Evolutionary conservation across 495 filamentous ascomycete genomes (phyloP).

Genomic region (Xylaria castorea): DNA sequence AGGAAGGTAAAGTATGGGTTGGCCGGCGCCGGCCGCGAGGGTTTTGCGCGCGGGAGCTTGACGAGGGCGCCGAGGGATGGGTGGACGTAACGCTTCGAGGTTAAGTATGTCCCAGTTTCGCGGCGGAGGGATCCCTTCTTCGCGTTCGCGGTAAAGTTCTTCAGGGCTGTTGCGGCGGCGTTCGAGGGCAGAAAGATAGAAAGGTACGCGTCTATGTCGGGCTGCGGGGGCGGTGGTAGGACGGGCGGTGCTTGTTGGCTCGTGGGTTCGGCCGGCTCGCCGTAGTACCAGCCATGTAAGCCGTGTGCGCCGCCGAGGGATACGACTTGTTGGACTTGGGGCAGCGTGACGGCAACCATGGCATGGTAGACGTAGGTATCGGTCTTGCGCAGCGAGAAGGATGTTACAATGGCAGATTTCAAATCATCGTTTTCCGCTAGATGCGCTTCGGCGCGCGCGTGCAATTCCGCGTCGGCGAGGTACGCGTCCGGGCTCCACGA

Average conservation of each 20-base stretch:
- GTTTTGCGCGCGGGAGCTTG: slow-evolving; percentile 49
- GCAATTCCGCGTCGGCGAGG: slow-evolving; percentile 32
- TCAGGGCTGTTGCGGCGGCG: slow-evolving; percentile 58
- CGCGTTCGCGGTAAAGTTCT: slow-evolving; percentile 60
- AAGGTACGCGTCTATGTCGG: slow-evolving; percentile 65
- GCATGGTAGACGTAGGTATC: slow-evolving; percentile 67
- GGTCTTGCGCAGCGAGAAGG: slow-evolving; percentile 55
- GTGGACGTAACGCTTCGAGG: slow-evolving; percentile 48
- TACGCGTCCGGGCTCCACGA: slow-evolving; percentile 38
- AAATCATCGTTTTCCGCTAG: slow-evolving; percentile 56
- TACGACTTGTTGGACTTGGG: slow-evolving; percentile 60
- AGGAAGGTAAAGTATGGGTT: slow-evolving; percentile 69
- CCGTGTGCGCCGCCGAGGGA: slow-evolving; percentile 51
- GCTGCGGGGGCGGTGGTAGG: slow-evolving; percentile 46
- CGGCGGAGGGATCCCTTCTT: slow-evolving; percentile 61
- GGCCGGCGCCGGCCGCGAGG: slow-evolving; percentile 33
- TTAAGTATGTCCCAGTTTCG: slow-evolving; percentile 56
- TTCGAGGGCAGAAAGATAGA: slow-evolving; percentile 60
- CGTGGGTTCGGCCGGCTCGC: slow-evolving; percentile 45
- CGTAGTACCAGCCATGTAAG: slow-evolving; percentile 50
- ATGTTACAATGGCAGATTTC: slow-evolving; percentile 53
- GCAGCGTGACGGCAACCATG: slow-evolving; percentile 55
- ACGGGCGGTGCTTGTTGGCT: not conserved
- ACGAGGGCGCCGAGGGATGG: slow-evolving; percentile 34
- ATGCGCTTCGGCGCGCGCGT: slow-evolving; percentile 36